Conservation (phyloP, 2,329 filamentous ascomycete genomes). For the Botrytis aclada region DNA sequence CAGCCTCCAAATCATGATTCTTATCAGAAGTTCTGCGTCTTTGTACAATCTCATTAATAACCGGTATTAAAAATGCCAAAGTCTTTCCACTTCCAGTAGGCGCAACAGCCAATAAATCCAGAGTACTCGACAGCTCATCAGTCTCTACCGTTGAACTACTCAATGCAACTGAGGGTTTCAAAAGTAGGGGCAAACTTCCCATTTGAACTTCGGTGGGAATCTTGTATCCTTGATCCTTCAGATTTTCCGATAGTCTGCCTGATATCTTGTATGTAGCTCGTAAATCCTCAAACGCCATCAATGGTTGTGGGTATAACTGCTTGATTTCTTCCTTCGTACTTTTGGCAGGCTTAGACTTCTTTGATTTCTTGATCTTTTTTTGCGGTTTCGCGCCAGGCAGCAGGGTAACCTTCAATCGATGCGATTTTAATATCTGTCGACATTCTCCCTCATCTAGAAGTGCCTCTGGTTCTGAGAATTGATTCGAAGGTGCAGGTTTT, state of each 20-base stretch:
- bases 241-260: conserved; percentile 69
- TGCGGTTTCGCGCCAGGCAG: conserved; percentile 52
- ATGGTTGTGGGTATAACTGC: conserved; percentile 72
- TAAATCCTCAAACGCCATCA: conserved; percentile 74
- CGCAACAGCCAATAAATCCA: conserved; percentile 84
- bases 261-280: conserved; percentile 70
- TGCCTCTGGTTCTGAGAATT: conserved; percentile 22
- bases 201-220: conserved; percentile 93
- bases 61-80: conserved; percentile 83
- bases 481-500: conserved; percentile 12
- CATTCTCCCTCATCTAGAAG: conserved; percentile 66
- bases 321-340: conserved; percentile 52
- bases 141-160: conserved; percentile 38
- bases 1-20: conserved; percentile 57
- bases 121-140: conserved; percentile 33
- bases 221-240: conserved; percentile 78
- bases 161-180: conserved; percentile 55
- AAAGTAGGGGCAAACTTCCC: conserved; percentile 74
- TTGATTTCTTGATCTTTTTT: conserved; percentile 45
- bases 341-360: conserved; percentile 54
- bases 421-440: conserved; percentile 69
- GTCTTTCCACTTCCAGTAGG: conserved; percentile 98
- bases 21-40: conserved; percentile 42
- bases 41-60: conserved; percentile 71
- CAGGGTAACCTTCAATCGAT: conserved; percentile 81